Conservation (phyloP, 225 moss, liverwort and hornwort species). For the Polytrichum commune region DNA sequence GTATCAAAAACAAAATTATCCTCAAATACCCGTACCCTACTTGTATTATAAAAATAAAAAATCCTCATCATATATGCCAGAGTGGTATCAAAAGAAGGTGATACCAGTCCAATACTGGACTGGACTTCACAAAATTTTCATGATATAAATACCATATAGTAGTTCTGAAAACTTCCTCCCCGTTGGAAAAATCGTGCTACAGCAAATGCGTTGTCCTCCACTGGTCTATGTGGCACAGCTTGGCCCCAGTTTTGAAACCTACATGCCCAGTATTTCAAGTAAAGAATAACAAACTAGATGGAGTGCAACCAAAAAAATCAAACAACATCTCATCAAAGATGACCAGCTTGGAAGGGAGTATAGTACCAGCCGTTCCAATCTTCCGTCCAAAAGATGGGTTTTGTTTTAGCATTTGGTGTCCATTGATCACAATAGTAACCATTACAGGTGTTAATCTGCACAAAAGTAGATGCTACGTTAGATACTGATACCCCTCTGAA, state of each 20-base stretch:
- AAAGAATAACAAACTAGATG: neutral
- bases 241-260: conserved; percentile 84
- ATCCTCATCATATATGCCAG: too few relatives aligned
- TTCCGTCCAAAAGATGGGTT: conserved; percentile 92
- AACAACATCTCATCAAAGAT: neutral
- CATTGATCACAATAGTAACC: conserved; percentile 94
- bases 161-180: conserved; percentile 94
- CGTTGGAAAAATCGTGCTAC: conserved; percentile 95
- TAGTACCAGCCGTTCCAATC: conserved; percentile 99
- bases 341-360: neutral
- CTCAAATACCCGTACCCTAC: too few relatives aligned
- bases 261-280: neutral
- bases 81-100: too few relatives aligned
- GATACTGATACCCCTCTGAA: too few relatives aligned
- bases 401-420: conserved; percentile 55
- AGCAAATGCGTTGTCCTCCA: conserved; percentile 92
- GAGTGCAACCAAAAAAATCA: neutral
- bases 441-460: conserved; percentile 97
- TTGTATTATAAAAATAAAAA: too few relatives aligned
- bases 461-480: neutral
- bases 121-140: neutral
- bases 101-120: too few relatives aligned
- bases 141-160: conserved; percentile 67
- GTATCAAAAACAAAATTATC: too few relatives aligned
- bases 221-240: conserved; percentile 80